Base-by-base conservation (phyloP, 1,284 basidiomycete species). In the Bondarzewia mesenterica region DNA sequence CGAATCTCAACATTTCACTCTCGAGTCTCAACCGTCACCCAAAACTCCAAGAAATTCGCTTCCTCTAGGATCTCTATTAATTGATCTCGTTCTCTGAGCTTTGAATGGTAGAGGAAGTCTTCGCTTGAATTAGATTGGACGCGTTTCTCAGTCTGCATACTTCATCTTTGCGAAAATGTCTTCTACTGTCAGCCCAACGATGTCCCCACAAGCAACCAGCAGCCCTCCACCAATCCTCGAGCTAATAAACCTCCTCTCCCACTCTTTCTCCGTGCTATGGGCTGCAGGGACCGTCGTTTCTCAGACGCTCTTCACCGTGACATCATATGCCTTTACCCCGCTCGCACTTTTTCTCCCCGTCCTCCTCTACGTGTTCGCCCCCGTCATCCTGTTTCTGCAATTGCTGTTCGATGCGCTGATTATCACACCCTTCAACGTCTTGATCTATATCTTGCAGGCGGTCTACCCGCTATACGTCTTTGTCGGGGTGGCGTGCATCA, bases 401-500 rank as follows among this genome's bases (percentile, higher is more conserved):
- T 55, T 80, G n/a, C 18, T 71, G 8, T 50, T 73, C 25, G 67
- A 75, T 20, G 43, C 72, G 20, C 63, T 74, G 47, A 48, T 83
- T 5, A 58, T 69, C 52, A 62, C 68, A 16, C 82, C 82, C 0
- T 75, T 73, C 53, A 54, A 58, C 18, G 57, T 71, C 25, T 47
- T 67, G n/a, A 46, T 61, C 6, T 69, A 64, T 49, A 39, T 76
- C 23, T 57, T 72, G 15, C 69, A 75, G 18, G 69, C 70, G 16
- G 32, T 83, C 2, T 81, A 80, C 50, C 82, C 82, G 0, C 44
- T 82, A 29, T 85, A 85, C 52, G 71, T 80, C 20, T 75, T 85
- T 53, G 67, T 73, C 27, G 79, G 77, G 5, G 71, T 75, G 0
- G 75, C 80, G 2, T 77, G 74, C 53, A 72, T 85, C 42, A 67